Percentiles rank a stretch among this genome's conserved stretches.
Evolutionary conservation across 306 rosid species (phyloP).

Genomic region (Glycyrrhiza uralensis): DNA sequence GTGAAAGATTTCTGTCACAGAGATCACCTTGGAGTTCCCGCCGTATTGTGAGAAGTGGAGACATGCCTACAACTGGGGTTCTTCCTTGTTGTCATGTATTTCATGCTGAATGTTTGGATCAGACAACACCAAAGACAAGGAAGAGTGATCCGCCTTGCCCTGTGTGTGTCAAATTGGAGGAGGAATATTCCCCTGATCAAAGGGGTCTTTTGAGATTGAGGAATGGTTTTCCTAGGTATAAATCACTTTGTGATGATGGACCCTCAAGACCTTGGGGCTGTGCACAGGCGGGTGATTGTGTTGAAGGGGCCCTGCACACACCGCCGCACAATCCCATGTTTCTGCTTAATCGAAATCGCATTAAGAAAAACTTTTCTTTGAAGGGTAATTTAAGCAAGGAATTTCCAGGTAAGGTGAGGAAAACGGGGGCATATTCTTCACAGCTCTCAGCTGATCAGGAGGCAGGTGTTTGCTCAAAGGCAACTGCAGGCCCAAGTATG

Average conservation of each 20-base stretch:
- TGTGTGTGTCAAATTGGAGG: constrained; percentile 51
- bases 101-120: constrained; percentile 92
- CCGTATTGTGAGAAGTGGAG: constrained; percentile 80
- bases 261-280: constrained; percentile 73
- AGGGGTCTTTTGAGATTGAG: constrained; percentile 39
- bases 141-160: constrained; percentile 84
- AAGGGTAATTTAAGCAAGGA: constrained; percentile 60
- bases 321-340: constrained; percentile 58
- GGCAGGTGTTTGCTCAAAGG: constrained; percentile 55
- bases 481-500: constrained; percentile 40
- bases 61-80: constrained; percentile 82
- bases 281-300: constrained; percentile 65
- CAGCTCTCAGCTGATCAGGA: constrained; percentile 51
- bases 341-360: constrained; percentile 58
- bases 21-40: constrained; percentile 89
- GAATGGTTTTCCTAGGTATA: constrained; percentile 47
- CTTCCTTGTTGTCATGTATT: constrained; percentile 78
- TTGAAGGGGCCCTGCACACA: constrained; percentile 67
- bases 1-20: constrained; percentile 72
- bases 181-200: constrained; percentile 54
- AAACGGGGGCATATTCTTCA: constrained; percentile 45
- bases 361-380: constrained; percentile 58
- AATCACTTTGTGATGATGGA: constrained; percentile 55
- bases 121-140: constrained; percentile 57
- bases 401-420: constrained; percentile 63